phyloP scores from a whole-genome alignment of 176 grass and related monocot species.

The Zea mays region Zm-B73-REFERENCE-NAM-5.0 NC_050098.1:5933001-5933500 shows the following conservation, averaged over 20 bases:
- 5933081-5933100: slow-evolving; percentile 34
- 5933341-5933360: background rate
- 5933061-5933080: slow-evolving; percentile 20
- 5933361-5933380: too few species aligned
- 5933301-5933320: background rate
- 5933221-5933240: background rate
- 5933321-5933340: background rate
- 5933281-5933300: background rate
- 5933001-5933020: slow-evolving; percentile 14
- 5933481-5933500: too few species aligned
- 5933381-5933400: too few species aligned
- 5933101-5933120: background rate
- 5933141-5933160: background rate
- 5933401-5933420: too few species aligned
- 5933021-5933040: background rate
- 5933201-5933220: background rate
- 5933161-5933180: background rate
- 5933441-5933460: too few species aligned
- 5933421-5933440: too few species aligned
- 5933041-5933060: background rate
- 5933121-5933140: background rate
- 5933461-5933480: too few species aligned
- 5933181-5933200: slow-evolving; percentile 15
- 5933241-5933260: slow-evolving; percentile 8
- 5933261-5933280: slow-evolving; percentile 6